These are phyloP conservation scores for Musa troglodytarum DNA, from an alignment of 176 grass and related monocot genomes.

Conservation along the genomic window DNA sequence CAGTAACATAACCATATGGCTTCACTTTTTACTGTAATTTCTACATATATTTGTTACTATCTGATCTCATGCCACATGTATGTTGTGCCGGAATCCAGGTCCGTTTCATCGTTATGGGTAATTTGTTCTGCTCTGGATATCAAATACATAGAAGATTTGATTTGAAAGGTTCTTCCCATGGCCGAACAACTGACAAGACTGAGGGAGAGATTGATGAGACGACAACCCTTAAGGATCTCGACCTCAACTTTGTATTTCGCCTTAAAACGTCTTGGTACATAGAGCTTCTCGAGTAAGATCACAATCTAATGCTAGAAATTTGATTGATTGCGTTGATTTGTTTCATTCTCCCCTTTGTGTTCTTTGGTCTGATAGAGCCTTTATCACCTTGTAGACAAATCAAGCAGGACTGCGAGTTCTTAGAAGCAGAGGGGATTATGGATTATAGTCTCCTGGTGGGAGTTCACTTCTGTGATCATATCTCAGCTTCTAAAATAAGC, in stretches of 20 bases:
- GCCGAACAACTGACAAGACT: slow-evolving; percentile 26
- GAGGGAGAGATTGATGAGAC: slow-evolving; percentile 80
- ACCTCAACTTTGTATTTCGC: slow-evolving; percentile 75
- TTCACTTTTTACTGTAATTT: background rate
- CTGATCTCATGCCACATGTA: background rate
- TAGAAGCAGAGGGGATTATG: slow-evolving; percentile 43
- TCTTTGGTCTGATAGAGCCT: background rate
- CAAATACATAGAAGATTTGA: slow-evolving; percentile 18
- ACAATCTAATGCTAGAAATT: background rate
- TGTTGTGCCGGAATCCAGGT: slow-evolving; percentile 26
- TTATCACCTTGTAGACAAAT: slow-evolving; percentile 46
- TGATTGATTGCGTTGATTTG: background rate
- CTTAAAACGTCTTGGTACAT: slow-evolving; percentile 58
- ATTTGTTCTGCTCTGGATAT: slow-evolving; percentile 82
- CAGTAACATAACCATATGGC: too few species aligned
- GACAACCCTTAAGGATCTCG: too few species aligned
- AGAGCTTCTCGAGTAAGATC: slow-evolving; percentile 68
- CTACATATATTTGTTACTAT: background rate
- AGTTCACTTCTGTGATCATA: slow-evolving; percentile 34
- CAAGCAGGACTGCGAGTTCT: slow-evolving; percentile 59
- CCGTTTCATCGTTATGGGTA: slow-evolving; percentile 90
- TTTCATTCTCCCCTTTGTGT: background rate
- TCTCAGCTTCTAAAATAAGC: background rate
- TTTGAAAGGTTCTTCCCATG: too few species aligned
- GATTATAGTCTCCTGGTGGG: too few species aligned